These are phyloP conservation scores for Arctium minus DNA, from an alignment of 129 eudicot genomes.

Conservation along the genomic window DNA sequence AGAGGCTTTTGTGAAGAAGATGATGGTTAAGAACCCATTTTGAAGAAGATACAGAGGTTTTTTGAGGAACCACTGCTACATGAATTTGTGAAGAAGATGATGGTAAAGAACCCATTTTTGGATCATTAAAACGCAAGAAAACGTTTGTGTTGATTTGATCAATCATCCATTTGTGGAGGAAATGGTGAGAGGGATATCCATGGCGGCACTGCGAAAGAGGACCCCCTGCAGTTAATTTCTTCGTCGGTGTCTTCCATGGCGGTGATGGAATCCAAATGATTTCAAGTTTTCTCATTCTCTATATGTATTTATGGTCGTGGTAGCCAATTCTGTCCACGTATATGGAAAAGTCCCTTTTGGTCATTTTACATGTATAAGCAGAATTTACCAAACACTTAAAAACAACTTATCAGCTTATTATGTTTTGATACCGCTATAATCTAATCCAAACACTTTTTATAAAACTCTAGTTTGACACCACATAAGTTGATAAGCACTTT, in stretches of 20 bases:
- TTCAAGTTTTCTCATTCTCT: not conserved
- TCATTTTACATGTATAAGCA: too few relatives aligned
- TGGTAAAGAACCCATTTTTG: not conserved
- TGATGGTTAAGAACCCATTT: too few relatives aligned
- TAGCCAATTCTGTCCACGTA: too few relatives aligned
- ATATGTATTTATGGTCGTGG: not conserved
- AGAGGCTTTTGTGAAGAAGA: not conserved
- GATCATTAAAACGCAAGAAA: not conserved
- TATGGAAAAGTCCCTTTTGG: too few relatives aligned
- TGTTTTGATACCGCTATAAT: too few relatives aligned
- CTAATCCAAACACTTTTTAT: too few relatives aligned
- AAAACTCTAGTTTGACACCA: too few relatives aligned
- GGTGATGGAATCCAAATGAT: not conserved
- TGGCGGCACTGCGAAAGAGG: constrained; percentile 23
- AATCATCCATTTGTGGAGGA: not conserved
- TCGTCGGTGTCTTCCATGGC: constrained; percentile 27
- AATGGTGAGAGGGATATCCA: constrained; percentile 31
- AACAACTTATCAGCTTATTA: too few relatives aligned
- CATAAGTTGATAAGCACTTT: too few relatives aligned
- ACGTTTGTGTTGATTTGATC: not conserved
- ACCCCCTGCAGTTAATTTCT: constrained; percentile 3
- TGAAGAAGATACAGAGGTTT: not conserved
- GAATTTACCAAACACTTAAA: too few relatives aligned
- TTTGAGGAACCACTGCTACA: not conserved
- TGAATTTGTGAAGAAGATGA: not conserved